Evolutionary conservation across 345 rosid genomes (phyloP), one percentile per base, ranked within the genome.

Genomic region (Psidium guajava): DNA sequence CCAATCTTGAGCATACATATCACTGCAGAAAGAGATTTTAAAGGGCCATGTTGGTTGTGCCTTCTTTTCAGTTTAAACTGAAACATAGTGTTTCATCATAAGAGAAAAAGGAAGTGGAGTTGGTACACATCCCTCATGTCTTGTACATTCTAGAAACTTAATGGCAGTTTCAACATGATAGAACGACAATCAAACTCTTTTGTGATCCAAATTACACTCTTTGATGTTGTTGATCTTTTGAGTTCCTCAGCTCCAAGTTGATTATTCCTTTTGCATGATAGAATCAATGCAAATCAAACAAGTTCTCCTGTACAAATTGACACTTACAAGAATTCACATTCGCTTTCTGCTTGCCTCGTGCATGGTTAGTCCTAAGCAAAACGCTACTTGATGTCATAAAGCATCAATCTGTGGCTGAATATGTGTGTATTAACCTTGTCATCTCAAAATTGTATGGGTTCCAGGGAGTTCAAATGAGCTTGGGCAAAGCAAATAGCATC

Each of bases 21-120:
- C 25, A 18, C 80, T 69, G 9, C 36, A 69, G 14, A 69, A 18
- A 69, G 80, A 69, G 77, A 52, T 14, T 69, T 0, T 0, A 0
- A 36, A 69, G 18, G 25, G 80, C 3, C 77, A 36, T 69, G 80
- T 36, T 21, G 20, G 47, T 21, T 20, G 80, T 69, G 80, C 80
- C 25, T 69, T 69, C 6, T 69, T 22, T 69, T 69, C 42, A 16
- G 75, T 32, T 32, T 3, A 12, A 8, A 18, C 77, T 69, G 77
- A 69, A 69, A 36, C 47, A 0, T 18, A 18, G 47, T 0, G 1
- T 69, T 36, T 18, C 40, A 0, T 18, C 24, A 9, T 6, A 69
- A 36, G 7, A 69, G 10, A 10, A 18, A 32, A 32, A 36, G 1
- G 25, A 32, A 69, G 44, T 15, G 0, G 1, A 18, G 80, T 12